Base-by-base conservation (phyloP, 2,329 filamentous ascomycete genomes). In the Penicillium verrucosum region DNA sequence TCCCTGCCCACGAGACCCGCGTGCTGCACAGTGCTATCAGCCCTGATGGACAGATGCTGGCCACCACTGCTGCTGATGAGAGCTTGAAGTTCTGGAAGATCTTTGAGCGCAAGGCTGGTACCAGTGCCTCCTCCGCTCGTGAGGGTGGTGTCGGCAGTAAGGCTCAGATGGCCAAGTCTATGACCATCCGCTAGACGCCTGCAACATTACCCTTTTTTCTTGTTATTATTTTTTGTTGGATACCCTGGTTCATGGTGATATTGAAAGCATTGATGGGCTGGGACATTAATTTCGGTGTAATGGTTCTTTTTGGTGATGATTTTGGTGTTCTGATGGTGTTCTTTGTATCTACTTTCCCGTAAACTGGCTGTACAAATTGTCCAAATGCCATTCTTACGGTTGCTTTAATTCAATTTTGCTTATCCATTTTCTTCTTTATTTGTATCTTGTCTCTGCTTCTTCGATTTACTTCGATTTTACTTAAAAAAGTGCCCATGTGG, bases 81-180 rank as follows among this genome's bases (percentile, higher is more conserved):
- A 93, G 89, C 72, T 83, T 99, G 76, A 99, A 99, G 81, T 99
- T 99, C 83, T 99, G 94, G 94, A 99, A 99, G 86, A 84, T 99
- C 68, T 99, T 99, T 71, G 94, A 99, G 84, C 97, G 96, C 85
- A 97, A 97, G 85, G 82, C 92, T 18, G 92, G 91, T 54, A 80
- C 84, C 57, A 80, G 84, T 59, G 84, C 87, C 50, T 84, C 85
- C 47, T 73, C 81, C 32, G 81, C 86, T 53, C 82, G 85, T 59
- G 82, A 84, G 65, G 83, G 87, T 57, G 86, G 86, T 61, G 81
- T 88, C 58, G 88, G 88, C 48, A 85, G 84, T 76, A 93, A 93
- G 80, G 91, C 89, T 54, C 86, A 90, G 70, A 89, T 93, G 82
- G 86, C 86, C 73, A 97, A 96, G 86, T 90, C 93, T 76, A 96